A percentile compares a stretch with the other conserved stretches of the same genome.
These are phyloP conservation scores for Conringia planisiliqua DNA, from an alignment of 345 rosid species.

Conservation along the genomic window DNA sequence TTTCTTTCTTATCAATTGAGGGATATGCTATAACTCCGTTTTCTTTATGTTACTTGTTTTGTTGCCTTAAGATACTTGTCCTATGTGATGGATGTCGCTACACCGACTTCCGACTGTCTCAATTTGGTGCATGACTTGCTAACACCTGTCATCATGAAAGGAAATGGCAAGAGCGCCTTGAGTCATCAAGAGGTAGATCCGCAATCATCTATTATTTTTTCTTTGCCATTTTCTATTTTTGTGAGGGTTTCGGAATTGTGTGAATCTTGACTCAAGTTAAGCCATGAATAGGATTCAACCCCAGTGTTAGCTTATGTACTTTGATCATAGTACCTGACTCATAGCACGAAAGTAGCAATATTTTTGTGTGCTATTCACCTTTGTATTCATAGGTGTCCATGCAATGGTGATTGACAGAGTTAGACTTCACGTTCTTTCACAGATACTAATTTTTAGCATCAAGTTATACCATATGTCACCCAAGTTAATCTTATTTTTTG, in stretches of 20 bases:
- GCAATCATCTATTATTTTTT: background rate
- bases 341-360: background rate
- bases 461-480: background rate
- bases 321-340: background rate
- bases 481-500: background rate
- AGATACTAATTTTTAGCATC: background rate
- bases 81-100: slow-evolving; percentile 96
- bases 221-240: background rate
- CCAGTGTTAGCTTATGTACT: background rate
- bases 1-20: background rate
- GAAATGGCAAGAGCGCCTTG: slow-evolving; percentile 66
- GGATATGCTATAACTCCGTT: slow-evolving; percentile 5
- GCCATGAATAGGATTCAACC: background rate
- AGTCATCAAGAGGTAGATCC: slow-evolving; percentile 96
- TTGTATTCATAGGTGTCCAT: background rate
- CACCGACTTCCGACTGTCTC: slow-evolving; percentile 96
- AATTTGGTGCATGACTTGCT: slow-evolving; percentile 76
- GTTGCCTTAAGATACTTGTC: slow-evolving; percentile 70
- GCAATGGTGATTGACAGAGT: slow-evolving; percentile 6
- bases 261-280: slow-evolving; percentile 1
- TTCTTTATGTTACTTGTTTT: slow-evolving; percentile 10
- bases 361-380: background rate
- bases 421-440: background rate
- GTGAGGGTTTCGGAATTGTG: background rate
- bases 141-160: slow-evolving; percentile 85